Percentiles rank a stretch among this genome's conserved stretches.
These are phyloP conservation scores for Lenzites betulinus DNA, from an alignment of 768 basidiomycete species.

Conservation along the genomic window DNA sequence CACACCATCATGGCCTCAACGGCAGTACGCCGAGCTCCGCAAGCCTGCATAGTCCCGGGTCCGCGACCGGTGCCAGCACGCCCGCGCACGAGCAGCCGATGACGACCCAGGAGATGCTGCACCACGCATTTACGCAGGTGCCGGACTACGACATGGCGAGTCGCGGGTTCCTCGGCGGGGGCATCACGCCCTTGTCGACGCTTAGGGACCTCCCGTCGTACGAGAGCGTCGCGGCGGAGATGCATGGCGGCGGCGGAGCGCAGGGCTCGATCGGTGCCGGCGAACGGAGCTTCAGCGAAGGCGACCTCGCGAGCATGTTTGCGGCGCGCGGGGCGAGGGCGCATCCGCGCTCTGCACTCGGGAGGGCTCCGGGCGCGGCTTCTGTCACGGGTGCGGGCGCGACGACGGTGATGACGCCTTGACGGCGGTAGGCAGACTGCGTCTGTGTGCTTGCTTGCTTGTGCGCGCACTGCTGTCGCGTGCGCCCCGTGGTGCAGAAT, in stretches of 20 bases:
- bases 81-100: slow-evolving; percentile 26
- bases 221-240: slow-evolving; percentile 52
- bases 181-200: slow-evolving; percentile 81
- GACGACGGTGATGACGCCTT: slow-evolving; percentile 11
- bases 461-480: background rate
- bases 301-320: slow-evolving; percentile 27
- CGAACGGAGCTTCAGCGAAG: slow-evolving; percentile 28
- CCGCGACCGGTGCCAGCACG: slow-evolving; percentile 5
- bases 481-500: background rate
- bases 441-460: background rate
- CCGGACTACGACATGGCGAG: slow-evolving; percentile 86
- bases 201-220: slow-evolving; percentile 84
- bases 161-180: slow-evolving; percentile 84
- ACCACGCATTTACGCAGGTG: slow-evolving; percentile 71
- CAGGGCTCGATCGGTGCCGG: slow-evolving; percentile 10
- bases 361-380: background rate
- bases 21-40: background rate
- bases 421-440: background rate
- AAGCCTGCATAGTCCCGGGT: slow-evolving; percentile 12
- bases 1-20: background rate
- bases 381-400: background rate
- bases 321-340: slow-evolving; percentile 10
- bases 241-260: slow-evolving; percentile 3
- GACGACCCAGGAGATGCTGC: slow-evolving; percentile 44
- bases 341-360: slow-evolving; percentile 11